Conservation (phyloP, 352 stramenopile species). For the Thalassiosira sp. region DNA sequence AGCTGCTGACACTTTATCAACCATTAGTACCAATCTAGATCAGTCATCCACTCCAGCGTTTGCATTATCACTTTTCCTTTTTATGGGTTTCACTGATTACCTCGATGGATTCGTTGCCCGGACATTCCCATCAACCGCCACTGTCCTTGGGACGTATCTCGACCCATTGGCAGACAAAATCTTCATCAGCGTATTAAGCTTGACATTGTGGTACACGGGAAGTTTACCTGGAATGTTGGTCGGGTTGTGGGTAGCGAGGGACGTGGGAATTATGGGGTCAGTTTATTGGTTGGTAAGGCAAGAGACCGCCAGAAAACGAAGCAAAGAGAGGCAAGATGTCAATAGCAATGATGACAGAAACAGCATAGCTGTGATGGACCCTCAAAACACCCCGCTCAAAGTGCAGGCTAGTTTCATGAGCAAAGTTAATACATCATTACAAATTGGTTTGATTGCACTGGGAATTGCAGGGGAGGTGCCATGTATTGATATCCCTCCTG, state of each 20-base stretch:
- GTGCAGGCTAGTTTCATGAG: slow-evolving; percentile 67
- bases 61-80: slow-evolving; percentile 64
- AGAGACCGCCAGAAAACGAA: no score
- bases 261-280: slow-evolving; percentile 58
- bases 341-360: slow-evolving; percentile 2
- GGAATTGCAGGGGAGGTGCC: slow-evolving; percentile 54
- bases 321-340: no score
- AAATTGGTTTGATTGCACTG: slow-evolving; percentile 71
- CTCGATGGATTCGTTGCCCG: slow-evolving; percentile 79
- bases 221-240: slow-evolving; percentile 67
- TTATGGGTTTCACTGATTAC: slow-evolving; percentile 68
- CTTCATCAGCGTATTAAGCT: slow-evolving; percentile 69
- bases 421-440: slow-evolving; percentile 79
- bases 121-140: slow-evolving; percentile 54
- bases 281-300: slow-evolving; percentile 58
- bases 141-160: slow-evolving; percentile 78
- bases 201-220: slow-evolving; percentile 69
- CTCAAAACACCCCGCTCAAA: slow-evolving; percentile 64
- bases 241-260: slow-evolving; percentile 68
- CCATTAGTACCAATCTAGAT: slow-evolving; percentile 26
- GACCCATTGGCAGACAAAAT: slow-evolving; percentile 82
- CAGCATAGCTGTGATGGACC: slow-evolving; percentile 50
- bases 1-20: slow-evolving; percentile 12
- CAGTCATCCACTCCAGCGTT: slow-evolving; percentile 26
- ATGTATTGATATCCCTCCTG: slow-evolving; percentile 38